phyloP scores from a whole-genome alignment of 306 rosid species.

The Chamaecrista fasciculata region DNA sequence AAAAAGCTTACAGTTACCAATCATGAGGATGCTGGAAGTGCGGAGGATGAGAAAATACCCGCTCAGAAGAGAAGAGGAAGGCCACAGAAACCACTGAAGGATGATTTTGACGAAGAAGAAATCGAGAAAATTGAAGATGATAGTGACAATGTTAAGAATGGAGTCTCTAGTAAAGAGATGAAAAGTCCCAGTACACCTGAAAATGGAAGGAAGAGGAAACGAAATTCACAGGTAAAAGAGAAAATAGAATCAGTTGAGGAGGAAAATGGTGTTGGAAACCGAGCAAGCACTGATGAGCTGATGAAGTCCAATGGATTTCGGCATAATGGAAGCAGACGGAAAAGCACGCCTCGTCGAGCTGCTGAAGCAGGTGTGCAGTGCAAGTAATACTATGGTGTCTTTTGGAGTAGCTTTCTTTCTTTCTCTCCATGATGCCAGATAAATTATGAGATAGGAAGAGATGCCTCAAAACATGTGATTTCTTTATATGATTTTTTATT shows the following conservation, averaged over 20 bases:
- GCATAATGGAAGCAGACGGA: slow-evolving; percentile 68
- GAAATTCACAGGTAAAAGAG: slow-evolving; percentile 32
- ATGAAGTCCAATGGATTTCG: slow-evolving; percentile 48
- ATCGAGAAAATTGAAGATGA: slow-evolving; percentile 35
- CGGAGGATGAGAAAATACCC: slow-evolving; percentile 40
- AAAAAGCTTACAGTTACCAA: slow-evolving; percentile 32
- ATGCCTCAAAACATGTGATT: slow-evolving; percentile 49
- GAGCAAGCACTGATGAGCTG: slow-evolving; percentile 31
- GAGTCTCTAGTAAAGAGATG: slow-evolving; percentile 22
- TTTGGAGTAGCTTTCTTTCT: slow-evolving; percentile 22
- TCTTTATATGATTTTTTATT: slow-evolving; percentile 29
- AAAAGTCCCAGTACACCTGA: slow-evolving; percentile 22
- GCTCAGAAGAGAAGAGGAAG: slow-evolving; percentile 46
- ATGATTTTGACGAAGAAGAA: slow-evolving; percentile 42
- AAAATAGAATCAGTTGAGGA: slow-evolving; percentile 29
- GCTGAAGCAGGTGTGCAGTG: slow-evolving; percentile 80
- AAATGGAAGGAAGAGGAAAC: slow-evolving; percentile 41
- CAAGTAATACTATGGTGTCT: slow-evolving; percentile 42
- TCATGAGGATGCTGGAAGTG: slow-evolving; percentile 38
- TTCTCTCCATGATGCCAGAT: slow-evolving; percentile 20
- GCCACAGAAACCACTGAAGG: slow-evolving; percentile 40
- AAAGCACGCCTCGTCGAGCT: slow-evolving; percentile 77
- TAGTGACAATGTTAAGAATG: slow-evolving; percentile 32
- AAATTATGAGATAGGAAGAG: slow-evolving; percentile 29
- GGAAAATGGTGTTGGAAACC: slow-evolving; percentile 33